Evolutionary conservation across 768 basidiomycete species (phyloP), one percentile per base, ranked within the genome.

Genomic region (Panellus pusillus): DNA sequence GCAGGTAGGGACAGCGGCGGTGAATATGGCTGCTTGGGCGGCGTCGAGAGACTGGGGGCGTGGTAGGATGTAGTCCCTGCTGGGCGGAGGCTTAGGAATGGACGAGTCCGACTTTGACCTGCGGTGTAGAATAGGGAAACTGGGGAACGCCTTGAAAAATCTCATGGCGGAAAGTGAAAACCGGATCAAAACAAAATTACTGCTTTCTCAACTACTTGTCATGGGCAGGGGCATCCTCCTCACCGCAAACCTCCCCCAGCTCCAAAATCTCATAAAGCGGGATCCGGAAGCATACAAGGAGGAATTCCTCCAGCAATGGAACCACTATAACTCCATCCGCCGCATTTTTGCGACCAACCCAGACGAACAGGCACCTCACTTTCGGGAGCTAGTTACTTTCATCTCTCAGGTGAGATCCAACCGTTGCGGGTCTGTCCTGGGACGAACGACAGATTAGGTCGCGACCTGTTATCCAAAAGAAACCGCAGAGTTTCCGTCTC

Each of bases 201-300:
- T 20, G 9, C 39, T 40, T 9, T 40, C 17, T 2, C 5, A 44
- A 20, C 20, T 6, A 27, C 20, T 18, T 14, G 4, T 51, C 52
- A 81, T 80, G 79, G 80, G 75, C 61, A 79, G 91, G 52, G 90
- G 89, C 44, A 78, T 88, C 47, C 79, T 93, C 50, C 80, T 96
- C 61, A 87, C 91, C 29, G 82, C 90, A 14, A 96, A 96, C 66
- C 82, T 98, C 9, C 95, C 97, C 0, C 93, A 97, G 66, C 79
- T 99, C 8, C 96, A 98, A 69, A 98, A 98, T 68, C 79, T 98
- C 48, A 94, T 99, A 69, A 99, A 99, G 68, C 82, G 97, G 40
- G 93, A 97, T 68, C 91, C 96, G 3, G 70, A 74, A 9, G 86
- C 83, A 0, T 98, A 99, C 76, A 89, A 83, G 67, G 96, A 98